Evolutionary conservation across 176 grass and related monocot species (phyloP).

Genomic region (Ananas comosus): DNA sequence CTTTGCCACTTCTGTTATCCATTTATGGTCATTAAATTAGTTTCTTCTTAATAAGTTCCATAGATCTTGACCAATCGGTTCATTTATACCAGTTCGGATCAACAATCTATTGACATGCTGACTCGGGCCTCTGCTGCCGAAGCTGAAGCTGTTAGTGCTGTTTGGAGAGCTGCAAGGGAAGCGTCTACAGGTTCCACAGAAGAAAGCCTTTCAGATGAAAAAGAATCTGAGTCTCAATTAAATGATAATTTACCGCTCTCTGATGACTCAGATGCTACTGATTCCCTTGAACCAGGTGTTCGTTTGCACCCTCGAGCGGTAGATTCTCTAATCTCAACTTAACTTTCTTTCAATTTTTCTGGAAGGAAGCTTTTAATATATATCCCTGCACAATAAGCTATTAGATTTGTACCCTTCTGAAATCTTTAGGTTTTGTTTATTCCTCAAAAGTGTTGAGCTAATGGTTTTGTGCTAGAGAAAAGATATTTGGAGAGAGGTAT

Average conservation of each 20-base stretch:
- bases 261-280: slow-evolving; percentile 53
- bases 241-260: slow-evolving; percentile 51
- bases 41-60: slow-evolving; percentile 5
- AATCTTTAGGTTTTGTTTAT: too few relatives aligned
- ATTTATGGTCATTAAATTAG: neutral
- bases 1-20: neutral
- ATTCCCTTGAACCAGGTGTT: slow-evolving; percentile 66
- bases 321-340: slow-evolving; percentile 26
- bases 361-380: neutral
- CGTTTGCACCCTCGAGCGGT: slow-evolving; percentile 90
- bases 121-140: slow-evolving; percentile 86
- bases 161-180: slow-evolving; percentile 86
- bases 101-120: slow-evolving; percentile 88
- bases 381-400: too few relatives aligned
- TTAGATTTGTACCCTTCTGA: too few relatives aligned
- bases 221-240: slow-evolving; percentile 57
- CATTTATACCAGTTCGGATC: slow-evolving; percentile 40
- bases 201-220: slow-evolving; percentile 80
- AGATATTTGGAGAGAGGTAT: too few relatives aligned
- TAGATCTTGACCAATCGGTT: neutral
- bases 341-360: slow-evolving; percentile 12
- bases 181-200: slow-evolving; percentile 73
- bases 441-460: too few relatives aligned
- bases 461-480: too few relatives aligned
- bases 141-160: slow-evolving; percentile 95